These are phyloP conservation scores for Epichloe baconii DNA, from an alignment of 2,329 filamentous ascomycete genomes.

Conservation along the genomic window DNA sequence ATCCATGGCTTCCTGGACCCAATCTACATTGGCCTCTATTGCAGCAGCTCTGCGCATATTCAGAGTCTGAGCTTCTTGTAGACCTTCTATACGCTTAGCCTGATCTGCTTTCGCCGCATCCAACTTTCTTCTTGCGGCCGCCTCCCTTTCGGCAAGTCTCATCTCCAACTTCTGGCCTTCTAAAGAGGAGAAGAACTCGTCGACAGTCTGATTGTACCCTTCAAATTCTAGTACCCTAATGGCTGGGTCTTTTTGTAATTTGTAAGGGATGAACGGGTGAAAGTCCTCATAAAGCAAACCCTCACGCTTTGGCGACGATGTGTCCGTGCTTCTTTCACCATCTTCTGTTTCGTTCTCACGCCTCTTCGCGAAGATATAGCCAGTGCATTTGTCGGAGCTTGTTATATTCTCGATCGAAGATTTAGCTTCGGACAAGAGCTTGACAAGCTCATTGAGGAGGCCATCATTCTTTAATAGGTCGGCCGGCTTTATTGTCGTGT, in stretches of 20 bases:
- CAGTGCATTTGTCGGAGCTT: constrained; percentile 50
- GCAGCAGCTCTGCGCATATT: constrained; percentile 82
- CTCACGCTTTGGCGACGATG: constrained; percentile 24
- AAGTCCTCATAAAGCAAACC: constrained; percentile 81
- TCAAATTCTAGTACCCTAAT: constrained; percentile 63
- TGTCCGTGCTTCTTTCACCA: constrained; percentile 16
- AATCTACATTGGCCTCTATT: constrained; percentile 79
- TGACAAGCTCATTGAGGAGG: constrained; percentile 53
- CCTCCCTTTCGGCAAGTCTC: constrained; percentile 67
- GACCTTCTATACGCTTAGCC: constrained; percentile 66
- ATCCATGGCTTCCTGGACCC: constrained; percentile 84
- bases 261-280: constrained; percentile 76
- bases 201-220: constrained; percentile 83
- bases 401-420: constrained; percentile 55
- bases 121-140: constrained; percentile 68
- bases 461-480: constrained; percentile 55
- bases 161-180: constrained; percentile 89
- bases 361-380: constrained; percentile 77
- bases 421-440: constrained; percentile 54
- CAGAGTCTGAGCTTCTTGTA: constrained; percentile 68
- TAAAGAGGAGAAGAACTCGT: constrained; percentile 94
- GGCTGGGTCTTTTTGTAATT: constrained; percentile 56
- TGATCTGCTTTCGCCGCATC: constrained; percentile 79
- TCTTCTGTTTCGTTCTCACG: constrained; percentile 12
- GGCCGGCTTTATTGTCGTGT: constrained; percentile 52